Conservation (phyloP, 495 filamentous ascomycete species). For the Corynascus novoguineensis region DNA sequence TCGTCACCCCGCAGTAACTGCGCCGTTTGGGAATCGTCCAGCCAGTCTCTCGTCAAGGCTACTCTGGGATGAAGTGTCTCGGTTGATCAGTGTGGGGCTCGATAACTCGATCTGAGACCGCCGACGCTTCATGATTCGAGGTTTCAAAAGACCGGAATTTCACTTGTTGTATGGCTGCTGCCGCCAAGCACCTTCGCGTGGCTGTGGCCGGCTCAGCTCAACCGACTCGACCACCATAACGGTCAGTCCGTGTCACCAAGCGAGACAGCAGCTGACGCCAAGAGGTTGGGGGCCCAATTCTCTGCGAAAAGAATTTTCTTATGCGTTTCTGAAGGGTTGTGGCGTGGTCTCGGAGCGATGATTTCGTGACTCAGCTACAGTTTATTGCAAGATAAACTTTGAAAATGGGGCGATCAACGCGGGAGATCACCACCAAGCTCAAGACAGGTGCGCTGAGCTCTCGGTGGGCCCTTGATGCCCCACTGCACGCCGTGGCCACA, state of each 20-base stretch:
- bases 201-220: not conserved
- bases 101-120: not conserved
- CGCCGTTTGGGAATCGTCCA: no score
- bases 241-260: slow-evolving; percentile 3
- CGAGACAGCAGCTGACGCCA: slow-evolving; percentile 2
- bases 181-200: slow-evolving; percentile 1
- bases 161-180: slow-evolving; percentile 11
- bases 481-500: not conserved
- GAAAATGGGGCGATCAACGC: not conserved
- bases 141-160: no score
- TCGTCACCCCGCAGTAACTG: not conserved
- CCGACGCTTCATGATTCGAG: not conserved
- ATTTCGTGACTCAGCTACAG: not conserved
- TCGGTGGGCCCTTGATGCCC: not conserved
- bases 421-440: not conserved
- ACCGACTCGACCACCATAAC: not conserved
- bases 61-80: not conserved
- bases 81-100: not conserved
- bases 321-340: not conserved
- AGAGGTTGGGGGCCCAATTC: not conserved
- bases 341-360: not conserved
- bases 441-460: not conserved
- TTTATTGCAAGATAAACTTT: not conserved
- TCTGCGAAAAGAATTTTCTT: not conserved
- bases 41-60: no score